Base-by-base conservation (phyloP, 202 grass and related monocot genomes). In the Miscanthus sacchariflorus region DNA sequence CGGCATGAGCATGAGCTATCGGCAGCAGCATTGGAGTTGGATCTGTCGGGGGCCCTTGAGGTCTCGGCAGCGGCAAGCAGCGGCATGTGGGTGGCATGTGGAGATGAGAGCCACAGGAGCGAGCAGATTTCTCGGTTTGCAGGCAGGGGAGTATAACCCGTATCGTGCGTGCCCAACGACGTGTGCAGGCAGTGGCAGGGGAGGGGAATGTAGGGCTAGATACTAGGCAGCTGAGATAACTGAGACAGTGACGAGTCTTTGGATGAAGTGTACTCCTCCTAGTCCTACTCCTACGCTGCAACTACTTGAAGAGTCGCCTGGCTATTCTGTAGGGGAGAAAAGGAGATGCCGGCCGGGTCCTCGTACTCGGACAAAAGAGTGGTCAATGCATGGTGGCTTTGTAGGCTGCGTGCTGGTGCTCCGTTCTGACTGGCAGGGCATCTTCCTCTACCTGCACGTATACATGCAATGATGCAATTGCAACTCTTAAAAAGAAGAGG, bases 21-120 rank as follows among this genome's bases (percentile, higher is more conserved):
- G 74, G 6, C 65, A 35, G 43, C 18, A 56, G 68, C 67, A 70
- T 80, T 64, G 81, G 40, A 12, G 21, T 38, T 59, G 78, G 87
- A 76, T 56, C 61, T 82, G 73, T 50, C 28, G 13, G 82, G 73
- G 77, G 78, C 14, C 9, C 82, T 14, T 82, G 14, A 71, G 86
- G 87, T 89, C 83, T 79, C 87, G 50, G 83, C 56, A 65, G 76
- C 54, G 39, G 90, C 82, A 48, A 65, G 82, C 90, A 91, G 18
- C 54, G 15, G 87, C 87, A 89, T 79, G 87, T 92, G 87, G 83
- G 67, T 44, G 68, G 59, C 89, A 81, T 85, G 88, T 87, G 84
- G 83, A 49, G 64, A 77, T 14, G 68, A 61, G 75, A 78, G 65
- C 78, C 73, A 88, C 73, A 18, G 33, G 56, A 61, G 61, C 61